A percentile compares a stretch with the other conserved stretches of the same genome.
phyloP scores from a whole-genome alignment of 352 stramenopile species.

The Globisporangium rhizosaccharum region DNA sequence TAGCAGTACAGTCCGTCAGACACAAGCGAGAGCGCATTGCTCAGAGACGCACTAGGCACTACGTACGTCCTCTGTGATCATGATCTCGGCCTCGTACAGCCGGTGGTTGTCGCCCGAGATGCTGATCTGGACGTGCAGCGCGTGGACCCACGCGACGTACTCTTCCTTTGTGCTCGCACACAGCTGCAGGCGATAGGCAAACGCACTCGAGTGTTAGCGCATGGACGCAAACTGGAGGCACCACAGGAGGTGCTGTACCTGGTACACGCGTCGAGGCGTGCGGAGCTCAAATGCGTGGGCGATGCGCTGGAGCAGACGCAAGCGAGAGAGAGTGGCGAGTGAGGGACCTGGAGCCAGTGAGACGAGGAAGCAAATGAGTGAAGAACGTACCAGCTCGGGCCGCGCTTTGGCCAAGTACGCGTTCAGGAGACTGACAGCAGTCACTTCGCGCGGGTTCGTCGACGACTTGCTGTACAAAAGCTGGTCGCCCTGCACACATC shows the following conservation, averaged over 20 bases:
- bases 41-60: background rate
- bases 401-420: slow-evolving; percentile 69
- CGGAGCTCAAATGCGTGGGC: slow-evolving; percentile 77
- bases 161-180: slow-evolving; percentile 75
- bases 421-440: slow-evolving; percentile 71
- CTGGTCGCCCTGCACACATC: slow-evolving; percentile 47
- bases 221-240: background rate
- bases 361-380: background rate
- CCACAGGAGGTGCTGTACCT: slow-evolving; percentile 14
- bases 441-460: slow-evolving; percentile 78
- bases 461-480: slow-evolving; percentile 83
- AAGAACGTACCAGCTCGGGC: slow-evolving; percentile 55
- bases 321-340: background rate
- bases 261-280: slow-evolving; percentile 63
- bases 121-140: slow-evolving; percentile 74
- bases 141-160: slow-evolving; percentile 79
- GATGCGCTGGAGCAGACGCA: slow-evolving; percentile 32
- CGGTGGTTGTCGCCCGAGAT: slow-evolving; percentile 75
- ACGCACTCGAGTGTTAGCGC: background rate
- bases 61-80: slow-evolving; percentile 82
- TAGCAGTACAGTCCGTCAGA: background rate
- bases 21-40: background rate
- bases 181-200: slow-evolving; percentile 27
- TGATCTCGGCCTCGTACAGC: slow-evolving; percentile 76
- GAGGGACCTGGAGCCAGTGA: background rate